Evolutionary conservation across 139 green algal species (phyloP).

Genomic region (Chlorella sp.): DNA sequence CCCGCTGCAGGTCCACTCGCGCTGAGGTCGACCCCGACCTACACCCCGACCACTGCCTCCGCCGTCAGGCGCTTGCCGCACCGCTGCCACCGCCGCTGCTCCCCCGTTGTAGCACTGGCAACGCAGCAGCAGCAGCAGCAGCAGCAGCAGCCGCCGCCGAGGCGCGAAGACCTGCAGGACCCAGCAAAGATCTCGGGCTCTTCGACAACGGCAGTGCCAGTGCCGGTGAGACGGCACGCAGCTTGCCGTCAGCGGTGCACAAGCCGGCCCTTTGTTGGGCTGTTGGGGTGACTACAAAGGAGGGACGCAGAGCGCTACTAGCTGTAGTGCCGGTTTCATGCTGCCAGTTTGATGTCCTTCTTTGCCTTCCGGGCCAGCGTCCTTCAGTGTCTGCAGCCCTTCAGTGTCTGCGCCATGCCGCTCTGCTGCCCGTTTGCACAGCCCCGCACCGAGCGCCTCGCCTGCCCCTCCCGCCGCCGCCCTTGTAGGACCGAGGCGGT

Average conservation of each 20-base stretch:
- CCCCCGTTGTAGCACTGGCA: neutral
- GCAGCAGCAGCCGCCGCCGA: neutral
- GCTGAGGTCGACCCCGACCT: too few relatives aligned
- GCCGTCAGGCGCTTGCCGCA: too few relatives aligned
- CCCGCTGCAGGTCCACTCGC: too few relatives aligned
- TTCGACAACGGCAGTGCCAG: neutral
- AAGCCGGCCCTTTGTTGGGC: neutral
- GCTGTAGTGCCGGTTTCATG: neutral
- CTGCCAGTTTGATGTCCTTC: too few relatives aligned
- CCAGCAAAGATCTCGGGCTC: slow-evolving; percentile 7
- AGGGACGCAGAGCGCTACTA: too few relatives aligned
- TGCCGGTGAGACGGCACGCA: neutral
- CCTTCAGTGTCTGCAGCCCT: too few relatives aligned
- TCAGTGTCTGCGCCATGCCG: too few relatives aligned
- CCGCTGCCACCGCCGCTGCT: too few relatives aligned
- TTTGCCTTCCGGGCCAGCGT: too few relatives aligned
- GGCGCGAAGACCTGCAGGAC: neutral
- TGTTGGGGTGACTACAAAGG: neutral
- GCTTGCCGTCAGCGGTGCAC: too few relatives aligned
- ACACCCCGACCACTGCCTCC: too few relatives aligned
- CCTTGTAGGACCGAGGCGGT: slow-evolving; percentile 20
- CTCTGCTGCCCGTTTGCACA: neutral
- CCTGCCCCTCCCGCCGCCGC: neutral
- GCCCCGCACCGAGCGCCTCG: neutral
- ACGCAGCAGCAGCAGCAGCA: neutral